Conservation (phyloP, 2,329 filamentous ascomycete genomes). For the Curvularia sp. region DNA sequence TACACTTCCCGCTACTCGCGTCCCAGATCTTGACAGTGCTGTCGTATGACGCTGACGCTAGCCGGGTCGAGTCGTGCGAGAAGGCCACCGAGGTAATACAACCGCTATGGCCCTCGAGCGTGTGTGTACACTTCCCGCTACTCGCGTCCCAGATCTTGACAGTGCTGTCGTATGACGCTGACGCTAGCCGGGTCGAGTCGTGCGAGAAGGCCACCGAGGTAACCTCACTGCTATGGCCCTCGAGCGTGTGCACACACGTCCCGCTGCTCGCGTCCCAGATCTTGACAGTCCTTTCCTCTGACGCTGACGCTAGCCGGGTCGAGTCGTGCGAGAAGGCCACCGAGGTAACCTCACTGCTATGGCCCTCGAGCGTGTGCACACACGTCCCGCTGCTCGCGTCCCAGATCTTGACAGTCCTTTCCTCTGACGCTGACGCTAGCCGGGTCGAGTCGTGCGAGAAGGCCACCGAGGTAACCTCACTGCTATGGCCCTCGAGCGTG, state of each 20-base stretch:
- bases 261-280: neutral
- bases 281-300: neutral
- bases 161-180: neutral
- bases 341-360: neutral
- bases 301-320: neutral
- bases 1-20: neutral
- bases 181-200: neutral
- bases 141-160: constrained; percentile 17
- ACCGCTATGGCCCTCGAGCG: neutral
- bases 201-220: neutral
- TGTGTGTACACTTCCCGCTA: neutral
- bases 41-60: too few relatives aligned
- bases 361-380: neutral
- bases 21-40: neutral
- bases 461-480: neutral
- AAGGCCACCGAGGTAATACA: neutral
- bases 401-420: neutral
- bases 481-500: neutral
- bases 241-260: constrained; percentile 14
- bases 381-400: neutral
- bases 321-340: neutral
- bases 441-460: neutral
- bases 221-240: neutral
- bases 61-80: neutral
- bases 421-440: neutral